These are phyloP conservation scores for Lonicera japonica DNA, from an alignment of 129 eudicot species.

Conservation along the genomic window DNA sequence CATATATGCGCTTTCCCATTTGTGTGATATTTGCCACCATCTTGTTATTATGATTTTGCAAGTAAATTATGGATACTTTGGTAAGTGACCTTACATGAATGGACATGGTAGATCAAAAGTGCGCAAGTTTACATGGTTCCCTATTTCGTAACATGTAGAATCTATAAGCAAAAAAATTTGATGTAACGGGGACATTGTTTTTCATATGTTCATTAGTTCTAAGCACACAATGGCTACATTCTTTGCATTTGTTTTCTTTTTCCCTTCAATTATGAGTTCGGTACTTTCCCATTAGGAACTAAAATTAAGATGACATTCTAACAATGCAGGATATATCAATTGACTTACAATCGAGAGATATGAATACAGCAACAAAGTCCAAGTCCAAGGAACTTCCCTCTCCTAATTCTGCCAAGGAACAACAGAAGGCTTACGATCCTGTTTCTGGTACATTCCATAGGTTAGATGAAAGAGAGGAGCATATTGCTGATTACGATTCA, in stretches of 20 bases:
- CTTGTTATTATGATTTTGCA: too few species aligned
- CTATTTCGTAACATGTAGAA: too few species aligned
- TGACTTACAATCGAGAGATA: constrained; percentile 16
- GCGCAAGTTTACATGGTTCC: too few species aligned
- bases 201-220: not conserved
- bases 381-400: constrained; percentile 31
- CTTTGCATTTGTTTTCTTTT: not conserved
- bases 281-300: not conserved
- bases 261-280: not conserved
- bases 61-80: too few species aligned
- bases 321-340: constrained; percentile 22
- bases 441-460: constrained; percentile 31
- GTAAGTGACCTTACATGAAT: too few species aligned
- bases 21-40: too few species aligned
- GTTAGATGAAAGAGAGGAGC: constrained; percentile 31
- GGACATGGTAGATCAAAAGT: too few species aligned
- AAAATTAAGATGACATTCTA: not conserved
- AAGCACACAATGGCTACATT: not conserved
- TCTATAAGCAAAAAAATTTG: too few species aligned
- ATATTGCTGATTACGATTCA: constrained; percentile 30
- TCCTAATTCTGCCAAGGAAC: constrained; percentile 20
- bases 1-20: too few species aligned
- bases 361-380: constrained; percentile 54
- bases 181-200: too few species aligned
- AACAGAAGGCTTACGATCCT: constrained; percentile 32